Evolutionary conservation across 257 asterid species (phyloP).

Genomic region (Solanum chiquidenum): DNA sequence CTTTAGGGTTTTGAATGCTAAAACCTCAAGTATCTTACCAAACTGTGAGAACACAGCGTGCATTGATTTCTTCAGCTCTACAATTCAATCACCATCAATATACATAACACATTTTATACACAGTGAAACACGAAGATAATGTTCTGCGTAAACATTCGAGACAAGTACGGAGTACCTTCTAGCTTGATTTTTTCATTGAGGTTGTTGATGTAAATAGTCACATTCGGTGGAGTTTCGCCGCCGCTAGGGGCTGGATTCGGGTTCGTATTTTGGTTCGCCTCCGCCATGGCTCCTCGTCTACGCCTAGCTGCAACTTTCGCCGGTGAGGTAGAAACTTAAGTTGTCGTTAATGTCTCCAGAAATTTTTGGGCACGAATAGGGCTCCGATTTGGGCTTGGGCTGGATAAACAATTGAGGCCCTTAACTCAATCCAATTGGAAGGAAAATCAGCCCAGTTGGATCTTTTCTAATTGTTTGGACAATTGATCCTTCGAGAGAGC

Average conservation of each 20-base stretch:
- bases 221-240: constrained; percentile 49
- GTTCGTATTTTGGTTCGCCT: constrained; percentile 24
- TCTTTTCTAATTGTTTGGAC: not conserved
- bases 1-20: constrained; percentile 98
- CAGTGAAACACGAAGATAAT: not conserved
- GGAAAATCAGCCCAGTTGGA: not conserved
- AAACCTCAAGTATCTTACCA: constrained; percentile 85
- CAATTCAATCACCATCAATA: not conserved
- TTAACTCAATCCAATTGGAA: not conserved
- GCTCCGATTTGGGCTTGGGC: not conserved
- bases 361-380: not conserved
- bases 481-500: not conserved
- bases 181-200: constrained; percentile 96
- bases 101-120: not conserved
- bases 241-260: constrained; percentile 2
- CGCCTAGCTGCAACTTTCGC: not conserved
- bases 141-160: not conserved
- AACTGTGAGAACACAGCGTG: constrained; percentile 94
- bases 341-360: not conserved
- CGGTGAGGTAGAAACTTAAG: not conserved
- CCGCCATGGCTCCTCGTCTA: constrained; percentile 52
- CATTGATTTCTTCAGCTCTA: constrained; percentile 90
- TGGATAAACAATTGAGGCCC: not conserved
- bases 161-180: constrained; percentile 35
- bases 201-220: constrained; percentile 85